Base-by-base conservation (phyloP, 441 rosid genomes). In the Daphne laureola region DNA sequence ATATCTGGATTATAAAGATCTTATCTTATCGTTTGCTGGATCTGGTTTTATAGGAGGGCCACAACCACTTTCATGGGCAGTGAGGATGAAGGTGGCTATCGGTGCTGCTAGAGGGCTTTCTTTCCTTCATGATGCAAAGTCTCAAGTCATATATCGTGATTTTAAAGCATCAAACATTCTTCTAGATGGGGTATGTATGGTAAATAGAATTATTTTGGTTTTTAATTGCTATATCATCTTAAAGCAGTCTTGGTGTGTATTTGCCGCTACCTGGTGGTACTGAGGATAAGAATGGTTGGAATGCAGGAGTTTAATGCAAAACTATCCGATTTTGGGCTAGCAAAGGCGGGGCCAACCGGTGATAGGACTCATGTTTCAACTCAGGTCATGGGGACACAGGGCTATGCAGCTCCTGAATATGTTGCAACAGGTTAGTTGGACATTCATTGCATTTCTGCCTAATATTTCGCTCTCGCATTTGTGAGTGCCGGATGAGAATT, bases 61-160 rank as follows among this genome's bases (percentile, higher is more conserved):
- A 5, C 81, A 80, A 45, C 94, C 92, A 3, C 83, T 90, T 58
- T 73, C 96, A 17, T 90, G 96, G 98, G 83, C 81, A 46, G 68
- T 76, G 14, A 78, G 90, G 68, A 77, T 83, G 67, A 83, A 80
- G 67, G 83, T 83, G 13, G 90, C 90, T 18, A 57, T 70, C 13
- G 82, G 79, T 51, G 86, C 90, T 58, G 90, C 90, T 41, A 79
- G 72, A 53, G 90, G 90, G 53, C 84, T 83, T 49, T 74, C 77
- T 65, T 78, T 83, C 65, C 86, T 83, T 54, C 90, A 80, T 5
- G 80, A 83, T 68, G 81, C 78, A 55, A 76, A 79, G 52, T 71
- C 81, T 0, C 83, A 76, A 57, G 86, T 83, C 67, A 82, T 83
- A 67, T 80, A 78, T 55, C 81, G 90, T 14, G 90, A 83, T 54